Conservation (phyloP, 306 rosid species). For the Quercus engelmannii region DNA sequence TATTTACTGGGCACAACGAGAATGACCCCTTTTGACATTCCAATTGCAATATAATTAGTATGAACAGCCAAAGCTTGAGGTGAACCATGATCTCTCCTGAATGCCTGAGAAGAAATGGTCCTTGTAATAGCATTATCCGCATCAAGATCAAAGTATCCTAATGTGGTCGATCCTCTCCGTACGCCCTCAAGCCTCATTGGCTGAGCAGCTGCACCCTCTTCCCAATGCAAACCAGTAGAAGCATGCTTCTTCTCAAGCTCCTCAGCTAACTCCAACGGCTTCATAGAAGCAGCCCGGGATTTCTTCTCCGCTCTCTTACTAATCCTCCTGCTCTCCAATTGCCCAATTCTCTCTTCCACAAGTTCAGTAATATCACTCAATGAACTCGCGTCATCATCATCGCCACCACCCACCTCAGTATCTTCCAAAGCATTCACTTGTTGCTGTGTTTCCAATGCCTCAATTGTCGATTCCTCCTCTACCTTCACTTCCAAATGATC, state of each 20-base stretch:
- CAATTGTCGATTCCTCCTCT: conserved; percentile 14
- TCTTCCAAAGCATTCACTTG: conserved; percentile 14
- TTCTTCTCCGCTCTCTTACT: conserved; percentile 50
- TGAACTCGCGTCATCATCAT: conserved; percentile 36
- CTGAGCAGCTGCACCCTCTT: conserved; percentile 98
- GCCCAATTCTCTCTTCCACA: conserved; percentile 65
- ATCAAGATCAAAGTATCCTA: conserved; percentile 79
- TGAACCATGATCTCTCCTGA: conserved; percentile 87
- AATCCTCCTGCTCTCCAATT: conserved; percentile 47
- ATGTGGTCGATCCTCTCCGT: conserved; percentile 69
- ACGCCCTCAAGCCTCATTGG: conserved; percentile 97
- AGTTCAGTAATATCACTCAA: conserved; percentile 44
- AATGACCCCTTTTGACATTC: conserved; percentile 83
- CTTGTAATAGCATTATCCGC: conserved; percentile 65
- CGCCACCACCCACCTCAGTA: conserved; percentile 30
- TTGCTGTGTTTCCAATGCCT: conserved; percentile 30
- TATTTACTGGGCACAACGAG: conserved; percentile 76
- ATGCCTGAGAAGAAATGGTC: conserved; percentile 59
- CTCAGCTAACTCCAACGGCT: conserved; percentile 83
- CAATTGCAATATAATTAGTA: conserved; percentile 77
- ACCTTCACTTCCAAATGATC: conserved; percentile 17
- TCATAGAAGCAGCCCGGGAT: conserved; percentile 26
- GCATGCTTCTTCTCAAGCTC: conserved; percentile 89
- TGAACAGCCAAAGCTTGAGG: conserved; percentile 85
- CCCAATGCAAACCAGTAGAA: conserved; percentile 85